A percentile compares a stretch with the other conserved stretches of the same genome.
Evolutionary conservation across 192 early-diverging fungal genomes (phyloP).

Genomic region (Phycomyces blakesleeanus): DNA sequence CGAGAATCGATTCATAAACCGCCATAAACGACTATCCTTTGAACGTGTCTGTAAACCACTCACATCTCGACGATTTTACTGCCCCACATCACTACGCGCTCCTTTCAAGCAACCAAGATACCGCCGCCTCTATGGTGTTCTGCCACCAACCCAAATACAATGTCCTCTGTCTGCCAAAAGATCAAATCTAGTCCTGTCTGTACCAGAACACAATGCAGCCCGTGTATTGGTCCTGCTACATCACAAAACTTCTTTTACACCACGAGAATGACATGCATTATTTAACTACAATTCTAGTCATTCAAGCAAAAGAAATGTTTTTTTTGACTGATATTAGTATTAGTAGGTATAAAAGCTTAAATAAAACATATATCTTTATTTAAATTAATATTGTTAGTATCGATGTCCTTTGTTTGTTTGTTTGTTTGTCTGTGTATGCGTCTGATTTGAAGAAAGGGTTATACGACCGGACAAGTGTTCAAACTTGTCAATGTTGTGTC

Average conservation of each 20-base stretch:
- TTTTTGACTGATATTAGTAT: too few species aligned
- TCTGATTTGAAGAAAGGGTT: too few species aligned
- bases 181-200: neutral
- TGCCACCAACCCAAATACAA: neutral
- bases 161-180: constrained; percentile 5
- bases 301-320: too few species aligned
- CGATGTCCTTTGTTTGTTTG: constrained; percentile 4
- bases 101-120: neutral
- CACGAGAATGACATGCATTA: too few species aligned
- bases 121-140: too few species aligned
- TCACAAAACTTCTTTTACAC: neutral
- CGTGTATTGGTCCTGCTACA: constrained; percentile 28
- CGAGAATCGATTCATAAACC: neutral
- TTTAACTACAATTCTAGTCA: too few species aligned
- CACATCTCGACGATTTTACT: neutral
- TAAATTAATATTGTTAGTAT: too few species aligned
- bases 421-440: neutral
- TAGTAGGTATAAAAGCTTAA: too few species aligned
- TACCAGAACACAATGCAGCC: constrained; percentile 21
- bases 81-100: constrained; percentile 9
- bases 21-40: neutral
- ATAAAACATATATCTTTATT: too few species aligned
- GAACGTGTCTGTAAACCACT: neutral
- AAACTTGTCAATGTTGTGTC: too few species aligned
- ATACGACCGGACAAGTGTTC: too few species aligned